Conservation (phyloP, 1,284 basidiomycete genomes). For the Cutaneotrichosporon spelunceum region DNA sequence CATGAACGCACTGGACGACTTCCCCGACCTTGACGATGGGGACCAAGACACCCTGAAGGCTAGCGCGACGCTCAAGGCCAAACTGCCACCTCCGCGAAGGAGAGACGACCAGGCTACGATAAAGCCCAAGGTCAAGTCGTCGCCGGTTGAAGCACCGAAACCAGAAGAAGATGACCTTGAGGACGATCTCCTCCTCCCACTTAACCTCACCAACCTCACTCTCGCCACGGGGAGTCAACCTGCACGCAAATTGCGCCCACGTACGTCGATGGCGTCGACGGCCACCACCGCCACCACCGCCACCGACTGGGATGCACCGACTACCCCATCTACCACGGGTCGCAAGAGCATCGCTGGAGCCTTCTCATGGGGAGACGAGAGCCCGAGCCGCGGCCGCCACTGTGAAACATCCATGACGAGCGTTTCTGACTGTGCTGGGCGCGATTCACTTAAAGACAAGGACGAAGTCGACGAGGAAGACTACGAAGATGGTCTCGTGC, state of each 20-base stretch:
- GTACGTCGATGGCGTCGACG: conserved; percentile 36
- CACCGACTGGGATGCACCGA: conserved; percentile 29
- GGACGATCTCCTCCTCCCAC: conserved; percentile 42
- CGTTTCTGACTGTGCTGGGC: conserved; percentile 35
- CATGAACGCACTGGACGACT: conserved; percentile 39
- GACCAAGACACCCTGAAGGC: conserved; percentile 47
- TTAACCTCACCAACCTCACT: conserved; percentile 43
- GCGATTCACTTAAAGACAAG: conserved; percentile 13
- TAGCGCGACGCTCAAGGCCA: conserved; percentile 43
- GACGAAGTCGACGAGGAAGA: conserved; percentile 26
- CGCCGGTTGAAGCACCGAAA: background rate
- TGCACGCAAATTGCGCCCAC: conserved; percentile 23
- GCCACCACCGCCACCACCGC: conserved; percentile 9
- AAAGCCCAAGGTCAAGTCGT: conserved; percentile 3
- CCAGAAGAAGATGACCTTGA: conserved; percentile 32
- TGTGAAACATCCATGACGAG: conserved; percentile 43
- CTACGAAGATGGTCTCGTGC: conserved; percentile 41
- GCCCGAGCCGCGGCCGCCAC: conserved; percentile 20
- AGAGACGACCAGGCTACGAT: conserved; percentile 17
- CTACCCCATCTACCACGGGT: conserved; percentile 25
- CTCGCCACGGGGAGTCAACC: conserved; percentile 33
- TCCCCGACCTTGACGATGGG: conserved; percentile 41
- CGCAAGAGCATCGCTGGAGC: conserved; percentile 19
- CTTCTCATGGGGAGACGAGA: conserved; percentile 34
- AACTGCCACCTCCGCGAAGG: conserved; percentile 35